Evolutionary conservation across 164 flowering plant species (phyloP), one percentile per base, ranked within the genome.

Genomic region (Sedum album): DNA sequence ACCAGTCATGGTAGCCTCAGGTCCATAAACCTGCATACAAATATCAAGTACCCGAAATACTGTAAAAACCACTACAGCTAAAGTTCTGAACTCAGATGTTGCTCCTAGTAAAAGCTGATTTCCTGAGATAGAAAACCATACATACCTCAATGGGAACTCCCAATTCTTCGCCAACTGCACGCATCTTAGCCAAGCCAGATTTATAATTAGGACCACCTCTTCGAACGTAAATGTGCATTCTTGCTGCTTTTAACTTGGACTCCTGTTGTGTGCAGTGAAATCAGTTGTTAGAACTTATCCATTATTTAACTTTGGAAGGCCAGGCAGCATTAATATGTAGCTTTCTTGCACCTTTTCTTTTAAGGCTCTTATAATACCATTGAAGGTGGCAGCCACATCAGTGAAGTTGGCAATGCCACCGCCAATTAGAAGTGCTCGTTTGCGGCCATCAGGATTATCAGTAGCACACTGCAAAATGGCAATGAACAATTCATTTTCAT

Each of bases 121-220:
- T n/a, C 7, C n/a, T 39, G 42, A 48, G 21, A 48, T 17, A 48
- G 17, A 48, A 48, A 17, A 48, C 17, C 53, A 48, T 17, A 48
- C 25, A n/a, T 11, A 51, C 60, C 60, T 51, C 60, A 8, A 51
- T 21, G 17, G 96, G 91, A 60, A 89, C 78, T 69, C 96, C 96
- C 39, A 89, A 82, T 73, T 86, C 88, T 60, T 88, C 88, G 15
- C 85, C 93, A 35, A 89, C 86, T n/a, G 77, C 41, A 25, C 91
- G 76, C 96, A 89, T 89, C 71, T 78, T 86, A 0, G 91, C 89
- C n/a, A 89, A 88, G 65, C 96, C 96, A 64, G 61, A 81, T 78
- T 89, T 86, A 81, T 89, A 89, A 77, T 89, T 89, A 18, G 96
- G 96, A 69, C 96, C 96, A 26, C 96, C 93, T 85, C 96, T 86